phyloP scores from a whole-genome alignment of 345 rosid species.

The Salix viminalis region DNA sequence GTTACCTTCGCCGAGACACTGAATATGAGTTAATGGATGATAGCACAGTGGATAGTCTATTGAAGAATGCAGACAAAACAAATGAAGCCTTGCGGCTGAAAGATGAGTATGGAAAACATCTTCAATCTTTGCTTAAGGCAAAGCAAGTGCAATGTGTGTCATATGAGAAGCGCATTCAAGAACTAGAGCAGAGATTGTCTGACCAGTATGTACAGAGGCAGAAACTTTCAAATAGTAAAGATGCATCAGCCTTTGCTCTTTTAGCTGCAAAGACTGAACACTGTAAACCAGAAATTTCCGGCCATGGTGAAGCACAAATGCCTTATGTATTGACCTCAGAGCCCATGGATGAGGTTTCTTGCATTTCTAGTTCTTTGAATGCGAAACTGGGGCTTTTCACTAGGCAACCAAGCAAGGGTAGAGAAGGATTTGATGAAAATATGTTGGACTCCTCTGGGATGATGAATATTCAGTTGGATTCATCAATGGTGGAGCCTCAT shows the following conservation, averaged over 20 bases:
- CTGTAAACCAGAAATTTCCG: slow-evolving; percentile 42
- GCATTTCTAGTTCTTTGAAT: slow-evolving; percentile 61
- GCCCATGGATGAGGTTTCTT: slow-evolving; percentile 95
- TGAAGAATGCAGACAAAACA: slow-evolving; percentile 78
- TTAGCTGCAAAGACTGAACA: slow-evolving; percentile 35
- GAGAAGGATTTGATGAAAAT: slow-evolving; percentile 91
- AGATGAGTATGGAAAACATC: slow-evolving; percentile 72
- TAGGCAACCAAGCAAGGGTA: slow-evolving; percentile 62
- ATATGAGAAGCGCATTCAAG: slow-evolving; percentile 91
- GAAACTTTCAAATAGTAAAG: slow-evolving; percentile 46
- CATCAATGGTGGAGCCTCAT: slow-evolving; percentile 78
- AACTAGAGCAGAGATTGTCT: slow-evolving; percentile 78
- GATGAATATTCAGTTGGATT: slow-evolving; percentile 65
- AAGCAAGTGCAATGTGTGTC: slow-evolving; percentile 74
- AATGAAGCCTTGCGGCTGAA: slow-evolving; percentile 79
- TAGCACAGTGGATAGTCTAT: slow-evolving; percentile 43
- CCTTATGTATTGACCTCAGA: slow-evolving; percentile 54
- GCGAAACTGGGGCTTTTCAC: slow-evolving; percentile 47
- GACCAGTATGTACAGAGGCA: slow-evolving; percentile 61
- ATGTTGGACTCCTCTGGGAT: slow-evolving; percentile 88
- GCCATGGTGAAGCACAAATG: slow-evolving; percentile 41
- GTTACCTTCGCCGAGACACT: slow-evolving; percentile 58
- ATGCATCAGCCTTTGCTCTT: slow-evolving; percentile 39
- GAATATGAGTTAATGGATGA: slow-evolving; percentile 71
- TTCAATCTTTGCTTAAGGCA: slow-evolving; percentile 64